Conservation (phyloP, 108 stramenopile genomes). For the Cyclostephanos tholiformis region DNA sequence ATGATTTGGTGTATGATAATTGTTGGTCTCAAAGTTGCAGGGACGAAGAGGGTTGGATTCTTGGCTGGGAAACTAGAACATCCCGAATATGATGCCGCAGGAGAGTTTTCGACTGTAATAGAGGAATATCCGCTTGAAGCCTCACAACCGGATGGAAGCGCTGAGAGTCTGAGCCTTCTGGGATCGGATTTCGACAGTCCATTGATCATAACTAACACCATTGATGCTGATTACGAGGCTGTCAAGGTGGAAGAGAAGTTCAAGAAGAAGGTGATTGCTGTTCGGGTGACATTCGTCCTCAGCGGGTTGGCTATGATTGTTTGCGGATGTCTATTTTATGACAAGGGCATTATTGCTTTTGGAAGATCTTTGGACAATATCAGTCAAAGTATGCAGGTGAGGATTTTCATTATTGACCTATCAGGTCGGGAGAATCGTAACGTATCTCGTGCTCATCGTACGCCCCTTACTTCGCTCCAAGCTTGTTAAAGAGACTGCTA, state of each 20-base stretch:
- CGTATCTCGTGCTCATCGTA: not conserved
- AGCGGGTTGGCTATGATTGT: slow-evolving; percentile 23
- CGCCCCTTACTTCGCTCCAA: slow-evolving; percentile 1
- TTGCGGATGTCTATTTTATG: slow-evolving; percentile 22
- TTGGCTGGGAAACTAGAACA: slow-evolving; percentile 19
- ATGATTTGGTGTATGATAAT: slow-evolving; percentile 21
- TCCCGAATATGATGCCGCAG: not conserved
- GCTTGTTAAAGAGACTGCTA: slow-evolving; percentile 14
- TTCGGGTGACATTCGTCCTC: slow-evolving; percentile 18
- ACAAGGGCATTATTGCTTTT: slow-evolving; percentile 16
- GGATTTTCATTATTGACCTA: not conserved
- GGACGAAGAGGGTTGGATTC: slow-evolving; percentile 25
- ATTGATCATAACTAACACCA: slow-evolving; percentile 12
- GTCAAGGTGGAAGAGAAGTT: slow-evolving; percentile 15
- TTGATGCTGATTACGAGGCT: slow-evolving; percentile 2
- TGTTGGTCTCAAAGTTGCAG: slow-evolving; percentile 12
- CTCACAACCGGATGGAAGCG: not conserved
- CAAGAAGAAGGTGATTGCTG: slow-evolving; percentile 15
- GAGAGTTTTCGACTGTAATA: not conserved
- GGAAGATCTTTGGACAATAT: slow-evolving; percentile 17
- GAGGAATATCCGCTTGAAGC: not conserved
- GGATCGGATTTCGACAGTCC: slow-evolving; percentile 7
- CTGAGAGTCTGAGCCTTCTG: not conserved
- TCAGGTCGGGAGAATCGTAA: not conserved
- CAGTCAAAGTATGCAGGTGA: not conserved